phyloP scores from a whole-genome alignment of 2,329 filamentous ascomycete genomes.

The Cryphonectria carpinicola region DNA sequence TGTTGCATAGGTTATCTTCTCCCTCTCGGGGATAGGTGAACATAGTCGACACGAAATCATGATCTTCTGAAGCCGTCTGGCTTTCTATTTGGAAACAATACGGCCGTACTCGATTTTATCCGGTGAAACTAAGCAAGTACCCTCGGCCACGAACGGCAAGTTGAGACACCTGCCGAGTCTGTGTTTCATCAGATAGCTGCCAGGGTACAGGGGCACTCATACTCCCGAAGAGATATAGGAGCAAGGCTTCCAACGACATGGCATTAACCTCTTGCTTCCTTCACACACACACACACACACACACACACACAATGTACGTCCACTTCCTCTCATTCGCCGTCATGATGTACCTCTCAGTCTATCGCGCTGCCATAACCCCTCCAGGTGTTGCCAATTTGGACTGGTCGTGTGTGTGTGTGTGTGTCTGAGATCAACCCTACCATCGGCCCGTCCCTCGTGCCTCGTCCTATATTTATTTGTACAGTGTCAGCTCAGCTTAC shows the following conservation, averaged over 20 bases:
- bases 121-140: neutral
- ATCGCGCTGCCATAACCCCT: neutral
- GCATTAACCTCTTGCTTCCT: neutral
- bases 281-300: neutral
- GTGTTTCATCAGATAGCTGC: slow-evolving; percentile 6
- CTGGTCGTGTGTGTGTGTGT: neutral
- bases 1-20: slow-evolving; percentile 23
- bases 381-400: neutral
- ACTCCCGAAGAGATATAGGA: neutral
- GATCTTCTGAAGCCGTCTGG: slow-evolving; percentile 11
- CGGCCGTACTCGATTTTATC: neutral
- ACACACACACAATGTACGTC: neutral
- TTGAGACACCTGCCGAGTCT: neutral
- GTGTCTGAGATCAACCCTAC: neutral
- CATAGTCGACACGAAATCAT: slow-evolving; percentile 26
- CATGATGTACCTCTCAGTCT: neutral
- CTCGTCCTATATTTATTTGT: slow-evolving; percentile 1
- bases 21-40: slow-evolving; percentile 3
- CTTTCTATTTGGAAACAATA: neutral
- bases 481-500: slow-evolving; percentile 5
- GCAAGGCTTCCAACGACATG: slow-evolving; percentile 1
- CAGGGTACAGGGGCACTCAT: slow-evolving; percentile 1
- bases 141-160: neutral
- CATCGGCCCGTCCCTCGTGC: neutral
- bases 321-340: neutral